Base-by-base conservation (phyloP, 2,329 filamentous ascomycete species). In the Colletotrichum sp. region DNA sequence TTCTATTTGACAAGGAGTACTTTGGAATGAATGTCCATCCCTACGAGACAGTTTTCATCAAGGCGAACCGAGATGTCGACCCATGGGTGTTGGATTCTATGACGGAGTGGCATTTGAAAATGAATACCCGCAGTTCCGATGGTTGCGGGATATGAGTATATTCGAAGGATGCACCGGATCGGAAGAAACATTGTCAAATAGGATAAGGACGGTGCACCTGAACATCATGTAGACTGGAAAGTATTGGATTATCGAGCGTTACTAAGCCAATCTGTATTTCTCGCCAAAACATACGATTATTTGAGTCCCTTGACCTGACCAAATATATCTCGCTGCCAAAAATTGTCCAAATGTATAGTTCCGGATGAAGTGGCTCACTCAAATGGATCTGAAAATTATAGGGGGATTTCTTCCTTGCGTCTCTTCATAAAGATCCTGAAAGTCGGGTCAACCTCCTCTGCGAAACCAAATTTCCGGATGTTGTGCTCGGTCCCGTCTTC, bases 31-130 rank as follows among this genome's bases (percentile, higher is more conserved):
- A 79, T 65, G 67, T 84, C 7, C 83, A 85, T 61, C 83, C 84
- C 4, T 85, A 85, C 76, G 84, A 85, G 79, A 82, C 81, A 2
- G 64, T 85, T 13, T 85, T 85, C 67, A 77, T 81, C 67, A 83
- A 84, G 78, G 80, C 82, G 6, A 82, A 83, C 55, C 77, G 79
- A 43, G 78, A 79, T 16, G 80, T 83, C 61, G 82, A 83, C 55
- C 77, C 78, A 4, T 24, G 58, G 2, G 66, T 79, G 36, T 71
- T 85, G 34, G 71, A 77, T 4, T 76, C 77, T 24, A 69, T 84
- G 56, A 83, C 82, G 2, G 77, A 81, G 56, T 82, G 81, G 81
- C 82, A 84, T 62, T 63, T 80, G 21, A 76, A 65, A 16, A 52
- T 63, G 5, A 71, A 69, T 5, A 78, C 74, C 52, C 78, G 74